Percentiles rank a stretch among this genome's conserved stretches.
Conservation (phyloP, 1,139 yeast species). For the Hyphopichia buzzinii region DNA sequence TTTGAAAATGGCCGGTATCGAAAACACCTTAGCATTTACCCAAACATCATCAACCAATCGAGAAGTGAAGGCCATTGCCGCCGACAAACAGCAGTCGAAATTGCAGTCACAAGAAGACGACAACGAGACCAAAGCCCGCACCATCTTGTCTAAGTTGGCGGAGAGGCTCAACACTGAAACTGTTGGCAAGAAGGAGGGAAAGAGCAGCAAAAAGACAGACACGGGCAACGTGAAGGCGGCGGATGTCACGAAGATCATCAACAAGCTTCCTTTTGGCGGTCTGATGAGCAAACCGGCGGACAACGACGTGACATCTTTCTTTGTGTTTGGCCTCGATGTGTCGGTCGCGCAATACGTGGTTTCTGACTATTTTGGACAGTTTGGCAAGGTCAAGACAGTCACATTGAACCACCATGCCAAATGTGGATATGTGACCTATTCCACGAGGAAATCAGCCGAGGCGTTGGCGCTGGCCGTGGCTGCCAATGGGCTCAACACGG, state of each 20-base stretch:
- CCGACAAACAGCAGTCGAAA: constrained; percentile 34
- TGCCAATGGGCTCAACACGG: constrained; percentile 26
- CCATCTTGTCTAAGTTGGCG: constrained; percentile 40
- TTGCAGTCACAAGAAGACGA: constrained; percentile 12
- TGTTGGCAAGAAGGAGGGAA: constrained; percentile 6
- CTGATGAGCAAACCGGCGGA: constrained; percentile 38
- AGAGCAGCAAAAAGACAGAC: constrained; percentile 8
- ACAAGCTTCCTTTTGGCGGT: constrained; percentile 63
- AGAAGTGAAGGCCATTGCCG: constrained; percentile 43
- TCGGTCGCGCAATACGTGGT: constrained; percentile 65
- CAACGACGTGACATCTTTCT: constrained; percentile 48
- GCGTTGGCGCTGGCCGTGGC: constrained; percentile 42
- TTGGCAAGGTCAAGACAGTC: constrained; percentile 48
- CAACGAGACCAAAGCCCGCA: constrained; percentile 19
- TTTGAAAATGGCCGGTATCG: constrained; percentile 66
- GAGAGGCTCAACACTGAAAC: constrained; percentile 23
- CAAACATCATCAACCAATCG: constrained; percentile 18
- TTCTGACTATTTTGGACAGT: constrained; percentile 43
- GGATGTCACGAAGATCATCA: constrained; percentile 49
- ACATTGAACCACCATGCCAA: constrained; percentile 59
- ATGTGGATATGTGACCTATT: constrained; percentile 63
- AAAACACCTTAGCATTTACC: constrained; percentile 17
- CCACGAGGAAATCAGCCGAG: constrained; percentile 52
- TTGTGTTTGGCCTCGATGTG: constrained; percentile 69
- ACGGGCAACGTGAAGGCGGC: constrained; percentile 24